Evolutionary conservation across 23 red algal species (phyloP).

Genomic region (Agarophyton chilense): DNA sequence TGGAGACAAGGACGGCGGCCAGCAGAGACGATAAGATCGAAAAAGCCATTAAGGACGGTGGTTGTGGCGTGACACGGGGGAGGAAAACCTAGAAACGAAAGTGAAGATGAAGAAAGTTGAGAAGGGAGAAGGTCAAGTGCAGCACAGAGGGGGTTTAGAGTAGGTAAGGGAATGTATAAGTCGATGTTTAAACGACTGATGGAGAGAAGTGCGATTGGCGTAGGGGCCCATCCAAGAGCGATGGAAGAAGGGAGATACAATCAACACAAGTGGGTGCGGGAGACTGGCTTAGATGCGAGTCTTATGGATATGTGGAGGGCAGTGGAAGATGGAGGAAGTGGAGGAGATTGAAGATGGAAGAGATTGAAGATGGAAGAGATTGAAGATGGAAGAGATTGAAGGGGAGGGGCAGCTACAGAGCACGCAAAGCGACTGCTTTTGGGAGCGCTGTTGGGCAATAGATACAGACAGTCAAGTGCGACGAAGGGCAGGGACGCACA

Average conservation of each 20-base stretch:
- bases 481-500: too few relatives aligned
- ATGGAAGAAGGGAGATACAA: not conserved
- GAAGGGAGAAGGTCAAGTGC: not conserved
- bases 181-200: slow-evolving; percentile 27
- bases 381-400: too few relatives aligned
- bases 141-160: slow-evolving; percentile 19
- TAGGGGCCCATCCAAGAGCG: slow-evolving; percentile 12
- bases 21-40: not conserved
- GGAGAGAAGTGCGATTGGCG: not conserved
- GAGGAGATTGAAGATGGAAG: too few relatives aligned
- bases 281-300: too few relatives aligned
- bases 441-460: too few relatives aligned
- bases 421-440: too few relatives aligned
- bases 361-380: too few relatives aligned
- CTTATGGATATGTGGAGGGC: too few relatives aligned
- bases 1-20: not conserved
- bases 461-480: too few relatives aligned
- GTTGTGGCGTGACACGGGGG: not conserved
- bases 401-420: too few relatives aligned
- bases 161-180: slow-evolving; percentile 29
- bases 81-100: not conserved
- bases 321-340: too few relatives aligned
- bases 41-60: not conserved
- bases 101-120: not conserved
- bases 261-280: not conserved